Evolutionary conservation across 2,329 filamentous ascomycete species (phyloP), one percentile per base, ranked within the genome.

Genomic region (Diplodia seriata): DNA sequence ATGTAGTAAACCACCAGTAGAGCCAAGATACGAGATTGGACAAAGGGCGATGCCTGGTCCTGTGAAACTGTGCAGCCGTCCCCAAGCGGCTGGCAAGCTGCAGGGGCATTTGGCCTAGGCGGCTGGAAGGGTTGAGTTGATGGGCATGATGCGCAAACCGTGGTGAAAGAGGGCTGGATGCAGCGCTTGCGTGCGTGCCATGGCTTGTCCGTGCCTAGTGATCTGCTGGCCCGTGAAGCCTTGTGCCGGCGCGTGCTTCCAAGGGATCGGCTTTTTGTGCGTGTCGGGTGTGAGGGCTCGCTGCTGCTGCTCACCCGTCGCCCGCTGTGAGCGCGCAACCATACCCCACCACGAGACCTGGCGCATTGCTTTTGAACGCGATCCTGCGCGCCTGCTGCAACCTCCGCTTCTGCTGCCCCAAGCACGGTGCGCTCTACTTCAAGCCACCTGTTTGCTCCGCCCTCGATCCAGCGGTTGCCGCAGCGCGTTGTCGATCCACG

Each of bases 1-100:
- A 47, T 65, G 62, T 65, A 65, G 23, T 43, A 55, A 65, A 51
- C 31, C n/a, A 56, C 31, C 54, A 33, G n/a, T n/a, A 56, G 54
- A 55, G 62, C 54, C 62, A 50, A 55, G 43, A 40, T 15, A 53
- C 31, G 50, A 55, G 33, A 54, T 65, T 53, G 50, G 50, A 65
- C 51, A 38, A 65, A 15, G 26, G 26, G 57, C 20, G 20, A 8
- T 23, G 6, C 49, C 11, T 8, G 9, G 11, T 29, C 38, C n/a
- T 50, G 43, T 62, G 57, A 50, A 62, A 62, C 57, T 51, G 57
- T 33, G 18, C 40, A 18, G n/a, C 14, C 7, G 15, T n/a, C 5
- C 6, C 31, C 31, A 33, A 33, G 31, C 31, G 31, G 8, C 8
- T 33, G 31, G 31, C 31, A 33, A 8, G 31, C 31, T 33, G 31